These are phyloP conservation scores for Arachis monticola DNA, from an alignment of 331 rosid species.

Conservation along the genomic window DNA sequence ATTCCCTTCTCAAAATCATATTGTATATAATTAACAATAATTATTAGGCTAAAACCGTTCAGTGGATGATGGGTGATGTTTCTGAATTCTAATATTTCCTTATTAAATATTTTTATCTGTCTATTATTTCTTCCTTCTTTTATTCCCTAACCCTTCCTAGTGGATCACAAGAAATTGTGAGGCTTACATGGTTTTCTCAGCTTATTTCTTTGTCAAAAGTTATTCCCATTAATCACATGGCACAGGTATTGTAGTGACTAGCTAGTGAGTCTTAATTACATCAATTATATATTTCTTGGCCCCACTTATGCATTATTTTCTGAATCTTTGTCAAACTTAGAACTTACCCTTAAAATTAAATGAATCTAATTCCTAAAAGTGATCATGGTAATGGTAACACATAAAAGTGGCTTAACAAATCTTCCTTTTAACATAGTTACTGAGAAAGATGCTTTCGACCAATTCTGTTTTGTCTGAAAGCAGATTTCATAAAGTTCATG, in stretches of 20 bases:
- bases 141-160: constrained; percentile 9
- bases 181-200: constrained; percentile 36
- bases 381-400: constrained; percentile 40
- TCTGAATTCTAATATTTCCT: constrained; percentile 26
- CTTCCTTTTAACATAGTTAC: not conserved
- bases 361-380: constrained; percentile 34
- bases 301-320: constrained; percentile 53
- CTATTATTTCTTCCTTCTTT: constrained; percentile 10
- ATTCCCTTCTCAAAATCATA: constrained; percentile 62
- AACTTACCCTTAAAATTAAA: constrained; percentile 72
- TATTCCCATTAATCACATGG: constrained; percentile 51
- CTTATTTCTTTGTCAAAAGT: constrained; percentile 28
- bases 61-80: constrained; percentile 48
- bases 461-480: constrained; percentile 11
- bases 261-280: constrained; percentile 37
- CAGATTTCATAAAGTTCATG: constrained; percentile 29
- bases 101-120: constrained; percentile 3
- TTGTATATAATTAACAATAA: constrained; percentile 44
- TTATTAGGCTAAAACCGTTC: constrained; percentile 42
- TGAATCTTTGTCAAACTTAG: constrained; percentile 83
- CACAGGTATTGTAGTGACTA: constrained; percentile 41
- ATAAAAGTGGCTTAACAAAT: constrained; percentile 39
- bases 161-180: constrained; percentile 22
- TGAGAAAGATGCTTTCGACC: constrained; percentile 32
- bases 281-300: constrained; percentile 39